Conservation (phyloP, 164 flowering plant genomes). For the Berberis vulgaris region DNA sequence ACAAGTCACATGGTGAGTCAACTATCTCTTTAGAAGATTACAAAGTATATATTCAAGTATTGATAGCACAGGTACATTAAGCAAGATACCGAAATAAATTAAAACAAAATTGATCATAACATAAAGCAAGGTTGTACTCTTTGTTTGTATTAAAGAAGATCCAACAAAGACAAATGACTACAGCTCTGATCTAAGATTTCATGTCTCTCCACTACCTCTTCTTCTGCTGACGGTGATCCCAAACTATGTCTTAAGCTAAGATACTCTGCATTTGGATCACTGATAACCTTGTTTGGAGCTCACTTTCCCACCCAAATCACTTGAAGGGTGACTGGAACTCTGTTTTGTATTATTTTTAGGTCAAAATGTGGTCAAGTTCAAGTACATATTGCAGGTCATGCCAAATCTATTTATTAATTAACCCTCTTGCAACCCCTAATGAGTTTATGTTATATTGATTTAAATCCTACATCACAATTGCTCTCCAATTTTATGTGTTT, state of each 20-base stretch:
- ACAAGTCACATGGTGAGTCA: no score
- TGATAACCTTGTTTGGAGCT: no score
- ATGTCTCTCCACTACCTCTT: not conserved
- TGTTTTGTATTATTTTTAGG: not conserved
- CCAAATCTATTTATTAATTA: not conserved
- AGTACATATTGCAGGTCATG: not conserved
- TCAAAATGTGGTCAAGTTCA: slow-evolving; percentile 1
- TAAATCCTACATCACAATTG: slow-evolving; percentile 3
- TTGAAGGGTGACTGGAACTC: not conserved
- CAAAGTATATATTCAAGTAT: no score
- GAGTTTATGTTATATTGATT: not conserved
- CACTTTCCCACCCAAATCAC: no score
- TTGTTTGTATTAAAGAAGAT: not conserved
- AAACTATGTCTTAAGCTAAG: no score
- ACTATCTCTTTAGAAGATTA: no score
- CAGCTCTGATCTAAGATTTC: not conserved
- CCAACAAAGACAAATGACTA: not conserved
- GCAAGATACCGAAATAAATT: no score
- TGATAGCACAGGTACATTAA: no score
- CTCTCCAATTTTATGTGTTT: not conserved
- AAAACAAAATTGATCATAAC: no score
- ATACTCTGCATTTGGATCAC: no score
- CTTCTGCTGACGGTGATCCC: not conserved
- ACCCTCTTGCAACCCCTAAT: not conserved
- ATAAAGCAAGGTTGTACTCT: no score